Evolutionary conservation across 1,139 yeast species (phyloP), one percentile per base, ranked within the genome.

Genomic region (Wickerhamiella infanticola): DNA sequence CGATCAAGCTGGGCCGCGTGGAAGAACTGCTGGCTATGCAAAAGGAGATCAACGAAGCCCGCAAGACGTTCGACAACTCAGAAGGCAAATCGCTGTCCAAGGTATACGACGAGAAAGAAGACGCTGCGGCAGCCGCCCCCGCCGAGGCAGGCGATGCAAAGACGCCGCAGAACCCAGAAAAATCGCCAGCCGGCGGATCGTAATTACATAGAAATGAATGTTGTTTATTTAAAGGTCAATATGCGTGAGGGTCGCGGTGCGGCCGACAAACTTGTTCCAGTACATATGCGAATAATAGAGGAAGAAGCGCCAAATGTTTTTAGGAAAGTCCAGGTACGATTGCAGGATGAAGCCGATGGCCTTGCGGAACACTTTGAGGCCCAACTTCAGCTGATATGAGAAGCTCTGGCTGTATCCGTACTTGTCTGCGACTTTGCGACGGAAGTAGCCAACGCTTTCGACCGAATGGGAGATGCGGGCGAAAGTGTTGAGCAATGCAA

Each of bases 391-490:
- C 49, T 73, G 77, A 45, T 50, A 48, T n/a, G 35, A 25, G 43
- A 45, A 45, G 27, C 44, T 7, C 25, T 38, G 41, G 42, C 50
- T 52, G 38, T 53, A 53, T 7, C 51, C 44, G 9, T 48, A 51
- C 29, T 50, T 40, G 24, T 49, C 46, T 31, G 51, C 49, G 26
- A 46, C 44, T 24, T 43, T 41, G 37, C 59, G 57, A 42, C 81
- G 79, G 67, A 88, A 90, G 52, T 75, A 74, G 51, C 75, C 75
- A 44, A 88, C 79, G 33, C 94, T 77, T 50, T 72, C 75, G 39
- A 90, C 70, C 36, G 95, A 82, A 65, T 84, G 85, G 9, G 95
- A 81, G 50, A 90, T 70, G 55, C 97, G 75, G 58, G 88, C 95
- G 63, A 85, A 85, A 0, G 97, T 90, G 64, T 90, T 90, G 56